phyloP scores from a whole-genome alignment of 345 rosid genomes.

The Euphorbia lathyris region DNA sequence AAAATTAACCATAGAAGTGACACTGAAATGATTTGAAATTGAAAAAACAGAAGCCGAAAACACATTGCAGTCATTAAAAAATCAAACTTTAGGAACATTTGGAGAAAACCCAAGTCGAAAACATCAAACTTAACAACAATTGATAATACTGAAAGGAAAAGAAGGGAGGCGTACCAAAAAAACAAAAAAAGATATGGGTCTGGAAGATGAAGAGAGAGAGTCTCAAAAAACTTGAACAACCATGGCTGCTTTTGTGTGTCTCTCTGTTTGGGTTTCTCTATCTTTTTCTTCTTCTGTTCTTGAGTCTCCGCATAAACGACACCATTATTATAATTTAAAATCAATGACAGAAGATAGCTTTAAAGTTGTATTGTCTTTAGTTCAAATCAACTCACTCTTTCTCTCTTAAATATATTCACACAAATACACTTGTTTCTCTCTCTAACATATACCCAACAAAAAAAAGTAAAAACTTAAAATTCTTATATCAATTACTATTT shows the following conservation, averaged over 20 bases:
- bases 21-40: background rate
- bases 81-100: background rate
- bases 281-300: constrained; percentile 11
- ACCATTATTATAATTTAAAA: constrained; percentile 17
- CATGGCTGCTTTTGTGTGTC: constrained; percentile 18
- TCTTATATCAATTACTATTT: too few species aligned
- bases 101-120: constrained; percentile 12
- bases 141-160: constrained; percentile 1
- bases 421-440: background rate
- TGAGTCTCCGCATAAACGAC: constrained; percentile 29
- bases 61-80: background rate
- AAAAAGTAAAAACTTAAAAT: too few species aligned
- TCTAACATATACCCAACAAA: background rate
- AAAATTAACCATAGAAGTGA: background rate
- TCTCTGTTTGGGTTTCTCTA: constrained; percentile 1
- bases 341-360: constrained; percentile 48
- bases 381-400: constrained; percentile 13
- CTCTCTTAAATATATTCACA: background rate
- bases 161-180: constrained; percentile 25
- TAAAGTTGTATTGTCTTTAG: constrained; percentile 45
- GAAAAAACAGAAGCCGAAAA: background rate
- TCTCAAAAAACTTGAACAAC: constrained; percentile 19
- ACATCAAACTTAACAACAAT: constrained; percentile 2
- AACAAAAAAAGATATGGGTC: constrained; percentile 17
- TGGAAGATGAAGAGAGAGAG: constrained; percentile 14